Percentiles rank a stretch among this genome's conserved stretches.
phyloP scores from a whole-genome alignment of 176 grass and related monocot genomes.

The Miscanthus lutarioriparius region DNA sequence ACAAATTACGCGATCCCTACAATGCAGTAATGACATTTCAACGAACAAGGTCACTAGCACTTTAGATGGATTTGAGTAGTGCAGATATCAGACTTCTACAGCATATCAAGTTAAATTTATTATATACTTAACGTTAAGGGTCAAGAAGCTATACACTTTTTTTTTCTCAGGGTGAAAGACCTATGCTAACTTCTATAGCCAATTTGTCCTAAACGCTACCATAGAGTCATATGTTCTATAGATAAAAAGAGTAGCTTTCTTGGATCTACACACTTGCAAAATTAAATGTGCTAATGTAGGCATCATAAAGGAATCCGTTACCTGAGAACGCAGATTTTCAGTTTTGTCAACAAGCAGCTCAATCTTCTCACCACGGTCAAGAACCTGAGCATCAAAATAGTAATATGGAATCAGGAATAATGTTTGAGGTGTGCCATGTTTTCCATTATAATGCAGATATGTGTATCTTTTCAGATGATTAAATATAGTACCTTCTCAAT shows the following conservation, averaged over 20 bases:
- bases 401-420: background rate
- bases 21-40: conserved; percentile 1
- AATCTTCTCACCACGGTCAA: conserved; percentile 94
- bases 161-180: background rate
- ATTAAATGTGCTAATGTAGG: background rate
- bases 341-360: conserved; percentile 93
- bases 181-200: background rate
- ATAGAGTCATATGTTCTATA: background rate
- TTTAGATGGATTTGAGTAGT: background rate
- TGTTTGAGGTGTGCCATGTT: background rate
- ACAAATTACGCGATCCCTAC: background rate
- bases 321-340: conserved; percentile 89
- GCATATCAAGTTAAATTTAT: background rate
- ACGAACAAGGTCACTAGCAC: background rate
- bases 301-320: conserved; percentile 7
- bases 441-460: conserved; percentile 4
- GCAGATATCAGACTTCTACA: background rate
- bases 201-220: background rate
- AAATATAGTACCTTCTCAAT: conserved; percentile 77
- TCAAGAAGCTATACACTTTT: background rate
- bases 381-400: conserved; percentile 54
- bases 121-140: background rate
- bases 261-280: background rate
- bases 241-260: background rate
- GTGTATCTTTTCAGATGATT: background rate